Conservation (phyloP, 768 basidiomycete species). For the Leucocoprinus birnbaumii region DNA sequence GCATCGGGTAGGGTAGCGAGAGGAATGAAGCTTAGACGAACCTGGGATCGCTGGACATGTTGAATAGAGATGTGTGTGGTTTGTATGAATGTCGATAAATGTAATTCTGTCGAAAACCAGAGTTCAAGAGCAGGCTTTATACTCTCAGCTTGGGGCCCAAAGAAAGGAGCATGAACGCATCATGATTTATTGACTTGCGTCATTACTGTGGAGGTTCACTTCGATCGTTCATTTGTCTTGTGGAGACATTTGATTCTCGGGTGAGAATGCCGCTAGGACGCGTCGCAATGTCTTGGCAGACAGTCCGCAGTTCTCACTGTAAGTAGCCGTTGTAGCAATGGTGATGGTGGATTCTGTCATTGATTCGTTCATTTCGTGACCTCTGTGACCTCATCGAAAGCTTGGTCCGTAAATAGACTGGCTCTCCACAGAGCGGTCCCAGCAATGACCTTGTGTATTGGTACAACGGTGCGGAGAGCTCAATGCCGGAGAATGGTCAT, state of each 20-base stretch:
- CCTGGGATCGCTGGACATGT: slow-evolving; percentile 14
- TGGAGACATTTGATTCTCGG: not conserved
- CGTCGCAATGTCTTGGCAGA: no score
- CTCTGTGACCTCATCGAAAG: no score
- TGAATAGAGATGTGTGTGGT: not conserved
- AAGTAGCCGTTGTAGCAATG: no score
- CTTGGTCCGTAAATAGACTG: no score
- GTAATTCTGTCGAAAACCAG: not conserved
- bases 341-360: no score
- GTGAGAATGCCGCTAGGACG: no score
- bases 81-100: not conserved
- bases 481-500: no score
- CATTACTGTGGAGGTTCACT: not conserved
- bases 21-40: not conserved
- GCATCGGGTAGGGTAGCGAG: not conserved
- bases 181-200: not conserved
- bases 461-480: no score
- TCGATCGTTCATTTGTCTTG: not conserved
- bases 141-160: not conserved
- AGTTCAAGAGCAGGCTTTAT: not conserved
- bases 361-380: no score
- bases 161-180: not conserved
- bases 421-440: no score
- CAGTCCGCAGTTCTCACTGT: no score
- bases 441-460: no score